Conservation (phyloP, 441 rosid species). For the Bruguiera hainesii region DNA sequence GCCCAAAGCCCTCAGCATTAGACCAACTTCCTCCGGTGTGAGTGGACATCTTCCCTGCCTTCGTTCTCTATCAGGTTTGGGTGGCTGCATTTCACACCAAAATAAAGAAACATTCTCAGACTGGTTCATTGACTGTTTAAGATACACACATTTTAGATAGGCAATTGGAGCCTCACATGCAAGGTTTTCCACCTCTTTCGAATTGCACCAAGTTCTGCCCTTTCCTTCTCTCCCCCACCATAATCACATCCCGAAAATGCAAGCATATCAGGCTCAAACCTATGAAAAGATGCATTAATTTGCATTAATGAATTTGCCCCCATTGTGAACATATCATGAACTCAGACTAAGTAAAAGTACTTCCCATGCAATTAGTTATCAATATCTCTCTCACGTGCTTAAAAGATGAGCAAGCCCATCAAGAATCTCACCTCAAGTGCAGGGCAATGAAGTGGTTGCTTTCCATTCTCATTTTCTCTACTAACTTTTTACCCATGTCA, state of each 20-base stretch:
- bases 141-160: constrained; percentile 12
- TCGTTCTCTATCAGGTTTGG: constrained; percentile 75
- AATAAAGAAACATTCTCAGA: constrained; percentile 11
- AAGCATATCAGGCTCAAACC: constrained; percentile 96
- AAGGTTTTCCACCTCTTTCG: constrained; percentile 87
- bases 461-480: constrained; percentile 63
- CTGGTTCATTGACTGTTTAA: not conserved
- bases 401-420: not conserved
- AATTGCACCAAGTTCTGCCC: constrained; percentile 61
- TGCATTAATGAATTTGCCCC: not conserved
- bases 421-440: constrained; percentile 64
- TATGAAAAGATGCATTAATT: constrained; percentile 27
- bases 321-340: not conserved
- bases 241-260: constrained; percentile 81
- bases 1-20: constrained; percentile 90
- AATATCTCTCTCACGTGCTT: not conserved
- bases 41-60: constrained; percentile 94
- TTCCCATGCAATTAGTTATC: not conserved
- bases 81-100: constrained; percentile 36
- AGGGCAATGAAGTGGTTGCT: constrained; percentile 73
- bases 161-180: constrained; percentile 46
- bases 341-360: not conserved
- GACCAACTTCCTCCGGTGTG: constrained; percentile 93
- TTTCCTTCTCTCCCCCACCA: constrained; percentile 84
- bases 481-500: constrained; percentile 64